Conservation (phyloP, 2,329 filamentous ascomycete genomes). For the Myriangium duriaei region DNA sequence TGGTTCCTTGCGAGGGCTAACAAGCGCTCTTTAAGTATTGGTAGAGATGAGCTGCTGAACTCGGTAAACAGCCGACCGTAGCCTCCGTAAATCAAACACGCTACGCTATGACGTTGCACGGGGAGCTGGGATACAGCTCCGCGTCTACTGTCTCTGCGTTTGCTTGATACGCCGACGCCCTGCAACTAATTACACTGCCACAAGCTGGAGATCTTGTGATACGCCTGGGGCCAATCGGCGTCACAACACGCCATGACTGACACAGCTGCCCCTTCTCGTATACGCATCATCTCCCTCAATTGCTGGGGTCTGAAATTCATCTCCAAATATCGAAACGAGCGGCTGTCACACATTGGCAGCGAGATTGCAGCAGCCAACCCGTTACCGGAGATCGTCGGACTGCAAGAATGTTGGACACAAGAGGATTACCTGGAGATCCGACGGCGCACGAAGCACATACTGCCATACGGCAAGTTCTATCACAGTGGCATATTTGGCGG, state of each 20-base stretch:
- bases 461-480: conserved; percentile 92
- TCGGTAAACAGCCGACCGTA: neutral
- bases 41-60: too few species aligned
- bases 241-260: conserved; percentile 10
- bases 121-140: too few species aligned
- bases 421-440: conserved; percentile 72
- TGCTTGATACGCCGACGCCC: too few species aligned
- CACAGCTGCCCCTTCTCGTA: conserved; percentile 29
- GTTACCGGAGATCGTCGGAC: conserved; percentile 70
- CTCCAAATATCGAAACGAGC: conserved; percentile 62
- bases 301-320: conserved; percentile 94
- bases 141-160: too few species aligned
- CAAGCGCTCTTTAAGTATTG: too few species aligned
- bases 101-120: too few species aligned
- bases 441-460: conserved; percentile 54
- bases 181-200: too few species aligned
- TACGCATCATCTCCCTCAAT: conserved; percentile 81
- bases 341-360: conserved; percentile 71
- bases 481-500: conserved; percentile 78
- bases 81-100: too few species aligned
- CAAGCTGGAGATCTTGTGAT: too few species aligned
- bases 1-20: too few species aligned
- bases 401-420: conserved; percentile 91
- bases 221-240: too few species aligned
- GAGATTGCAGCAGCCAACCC: conserved; percentile 58